phyloP scores from a whole-genome alignment of 2,329 filamentous ascomycete species.

The Gyromitra esculenta region DNA sequence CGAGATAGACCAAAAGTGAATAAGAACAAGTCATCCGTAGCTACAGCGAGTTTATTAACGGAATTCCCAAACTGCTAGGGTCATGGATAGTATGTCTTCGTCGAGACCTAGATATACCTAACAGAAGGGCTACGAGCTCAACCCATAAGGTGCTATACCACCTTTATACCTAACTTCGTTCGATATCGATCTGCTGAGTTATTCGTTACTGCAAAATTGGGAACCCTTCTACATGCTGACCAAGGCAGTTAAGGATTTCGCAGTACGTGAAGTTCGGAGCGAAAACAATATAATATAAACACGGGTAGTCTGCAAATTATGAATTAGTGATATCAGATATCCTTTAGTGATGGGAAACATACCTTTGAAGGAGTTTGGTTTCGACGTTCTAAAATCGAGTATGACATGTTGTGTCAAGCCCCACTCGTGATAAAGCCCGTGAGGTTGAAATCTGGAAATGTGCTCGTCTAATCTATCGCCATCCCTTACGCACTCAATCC shows the following conservation, averaged over 20 bases:
- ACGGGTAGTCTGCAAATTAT: background rate
- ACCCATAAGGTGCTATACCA: no score
- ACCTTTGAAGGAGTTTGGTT: background rate
- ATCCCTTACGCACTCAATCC: constrained; percentile 22
- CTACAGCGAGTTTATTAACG: no score
- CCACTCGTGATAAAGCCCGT: constrained; percentile 5
- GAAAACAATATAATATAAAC: constrained; percentile 6
- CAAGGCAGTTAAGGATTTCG: constrained; percentile 17
- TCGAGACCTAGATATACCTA: no score
- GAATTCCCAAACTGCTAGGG: no score
- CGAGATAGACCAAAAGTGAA: background rate
- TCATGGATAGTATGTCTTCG: no score
- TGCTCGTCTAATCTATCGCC: constrained; percentile 4
- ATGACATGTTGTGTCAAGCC: constrained; percentile 5
- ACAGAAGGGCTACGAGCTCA: no score
- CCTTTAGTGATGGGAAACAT: background rate
- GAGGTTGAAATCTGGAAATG: constrained; percentile 8
- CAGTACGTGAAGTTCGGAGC: background rate
- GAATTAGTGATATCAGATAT: background rate
- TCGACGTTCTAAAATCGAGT: constrained; percentile 11
- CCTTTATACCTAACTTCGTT: no score
- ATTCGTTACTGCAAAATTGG: background rate
- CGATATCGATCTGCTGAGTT: background rate
- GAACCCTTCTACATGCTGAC: background rate
- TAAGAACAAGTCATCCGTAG: background rate